phyloP scores from a whole-genome alignment of 176 grass and related monocot species.

The Puccinellia tenuiflora region DNA sequence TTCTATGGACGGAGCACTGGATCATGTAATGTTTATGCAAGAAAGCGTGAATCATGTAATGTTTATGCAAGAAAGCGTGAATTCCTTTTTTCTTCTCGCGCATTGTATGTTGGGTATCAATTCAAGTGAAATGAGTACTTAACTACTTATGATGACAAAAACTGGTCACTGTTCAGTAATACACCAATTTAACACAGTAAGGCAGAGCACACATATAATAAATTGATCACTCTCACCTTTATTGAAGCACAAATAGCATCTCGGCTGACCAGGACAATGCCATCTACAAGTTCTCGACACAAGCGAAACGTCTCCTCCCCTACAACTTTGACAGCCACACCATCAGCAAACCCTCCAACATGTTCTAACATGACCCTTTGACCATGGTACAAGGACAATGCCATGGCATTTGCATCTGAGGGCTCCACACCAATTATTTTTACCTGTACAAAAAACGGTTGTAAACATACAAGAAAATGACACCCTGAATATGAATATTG shows the following conservation, averaged over 20 bases:
- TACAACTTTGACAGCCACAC: slow-evolving; percentile 96
- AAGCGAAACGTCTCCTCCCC: slow-evolving; percentile 89
- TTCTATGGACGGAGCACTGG: background rate
- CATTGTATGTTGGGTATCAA: background rate
- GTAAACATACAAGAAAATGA: slow-evolving; percentile 5
- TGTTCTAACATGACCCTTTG: slow-evolving; percentile 87
- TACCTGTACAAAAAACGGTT: slow-evolving; percentile 45
- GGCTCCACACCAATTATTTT: slow-evolving; percentile 99
- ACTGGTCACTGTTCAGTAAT: background rate
- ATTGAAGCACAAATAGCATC: slow-evolving; percentile 99
- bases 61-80: background rate
- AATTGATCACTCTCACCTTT: slow-evolving; percentile 50
- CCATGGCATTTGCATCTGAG: slow-evolving; percentile 98
- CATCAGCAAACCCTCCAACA: slow-evolving; percentile 95
- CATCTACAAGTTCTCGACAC: slow-evolving; percentile 91
- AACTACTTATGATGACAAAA: background rate
- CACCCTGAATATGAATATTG: background rate
- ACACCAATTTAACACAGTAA: background rate
- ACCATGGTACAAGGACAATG: slow-evolving; percentile 80
- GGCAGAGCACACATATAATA: background rate
- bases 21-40: background rate
- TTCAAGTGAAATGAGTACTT: background rate
- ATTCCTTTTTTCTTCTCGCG: background rate
- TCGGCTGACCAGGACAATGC: slow-evolving; percentile 83
- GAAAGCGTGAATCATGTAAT: no score